These are phyloP conservation scores for Bruguiera hainesii DNA, from an alignment of 441 rosid genomes.

Conservation along the genomic window DNA sequence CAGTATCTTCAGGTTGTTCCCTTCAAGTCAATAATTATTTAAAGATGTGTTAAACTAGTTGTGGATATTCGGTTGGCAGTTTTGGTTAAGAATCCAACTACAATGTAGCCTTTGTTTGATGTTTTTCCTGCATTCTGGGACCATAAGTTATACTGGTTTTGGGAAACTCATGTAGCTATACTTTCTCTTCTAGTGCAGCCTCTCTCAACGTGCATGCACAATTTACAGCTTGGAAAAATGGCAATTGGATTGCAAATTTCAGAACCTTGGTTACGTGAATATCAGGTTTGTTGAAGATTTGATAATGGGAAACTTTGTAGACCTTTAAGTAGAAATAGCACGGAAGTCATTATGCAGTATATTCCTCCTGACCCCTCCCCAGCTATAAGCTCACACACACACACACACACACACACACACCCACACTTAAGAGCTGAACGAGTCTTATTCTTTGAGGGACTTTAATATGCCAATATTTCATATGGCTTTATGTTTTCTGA, in stretches of 20 bases:
- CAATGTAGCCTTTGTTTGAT: too few species aligned
- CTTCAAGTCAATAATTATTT: conserved; percentile 2
- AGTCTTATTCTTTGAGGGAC: neutral
- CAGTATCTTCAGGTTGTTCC: conserved; percentile 79
- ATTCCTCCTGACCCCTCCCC: neutral
- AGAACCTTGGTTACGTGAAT: conserved; percentile 96
- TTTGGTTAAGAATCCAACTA: too few species aligned
- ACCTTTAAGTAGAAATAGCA: neutral
- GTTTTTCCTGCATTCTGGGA: too few species aligned
- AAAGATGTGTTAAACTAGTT: neutral
- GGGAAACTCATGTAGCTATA: neutral
- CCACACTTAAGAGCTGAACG: neutral
- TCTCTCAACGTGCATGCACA: conserved; percentile 86
- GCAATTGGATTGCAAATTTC: conserved; percentile 81
- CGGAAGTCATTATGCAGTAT: too few species aligned
- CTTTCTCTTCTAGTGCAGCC: conserved; percentile 44
- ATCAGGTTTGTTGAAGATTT: conserved; percentile 47
- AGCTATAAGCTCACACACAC: too few species aligned
- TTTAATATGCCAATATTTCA: neutral
- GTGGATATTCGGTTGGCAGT: too few species aligned
- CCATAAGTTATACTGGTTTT: neutral
- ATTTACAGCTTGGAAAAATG: conserved; percentile 72
- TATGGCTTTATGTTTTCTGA: neutral
- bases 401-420: too few species aligned
- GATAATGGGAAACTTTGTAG: neutral